Evolutionary conservation across 768 basidiomycete species (phyloP), one percentile per base, ranked within the genome.

Genomic region (Amyloporia xantha): DNA sequence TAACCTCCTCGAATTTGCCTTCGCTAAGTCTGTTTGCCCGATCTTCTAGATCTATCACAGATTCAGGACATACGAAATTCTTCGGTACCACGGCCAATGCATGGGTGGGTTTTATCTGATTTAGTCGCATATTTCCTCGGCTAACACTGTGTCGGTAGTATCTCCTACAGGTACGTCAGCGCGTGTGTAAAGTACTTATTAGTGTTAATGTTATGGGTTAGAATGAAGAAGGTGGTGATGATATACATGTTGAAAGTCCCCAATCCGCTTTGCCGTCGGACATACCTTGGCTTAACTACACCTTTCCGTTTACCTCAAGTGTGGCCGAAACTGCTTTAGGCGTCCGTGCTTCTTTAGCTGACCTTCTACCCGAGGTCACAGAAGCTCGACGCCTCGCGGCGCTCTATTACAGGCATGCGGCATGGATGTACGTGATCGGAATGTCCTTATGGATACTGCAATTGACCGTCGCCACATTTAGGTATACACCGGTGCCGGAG

Each of bases 401-500:
- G 37, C 69, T 75, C 28, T 86, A 86, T 63, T 86, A 73, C 63
- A 74, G 74, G 56, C 78, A 84, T 61, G 82, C 79, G 44, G 81
- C 79, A 41, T 86, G 82, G 82, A 81, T 84, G 84, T 82, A 61
- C 54, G 82, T 56, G 28, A 47, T 39, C 27, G 21, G 33, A 33
- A 45, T 36, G 5, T 15, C 27, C 19, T 35, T n/a, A n/a, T 7
- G 28, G 3, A 45, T 44, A 3, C 25, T 39, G 5, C 28, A 36
- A 10, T 27, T 17, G 39, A 45, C 37, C 37, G 21, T 41, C 53
- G 19, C 23, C 43, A 25, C 25, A 23, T 39, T 15, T 52, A 84
- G 82, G 81, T 84, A 85, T 65, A 75, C 72, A 12, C 83, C 83
- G n/a, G 78, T 85, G 51, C 68, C 74, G 23, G 76, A 81, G 57